Evolutionary conservation across 441 rosid genomes (phyloP), one percentile per base, ranked within the genome.

Genomic region (Adansonia grandidieri): DNA sequence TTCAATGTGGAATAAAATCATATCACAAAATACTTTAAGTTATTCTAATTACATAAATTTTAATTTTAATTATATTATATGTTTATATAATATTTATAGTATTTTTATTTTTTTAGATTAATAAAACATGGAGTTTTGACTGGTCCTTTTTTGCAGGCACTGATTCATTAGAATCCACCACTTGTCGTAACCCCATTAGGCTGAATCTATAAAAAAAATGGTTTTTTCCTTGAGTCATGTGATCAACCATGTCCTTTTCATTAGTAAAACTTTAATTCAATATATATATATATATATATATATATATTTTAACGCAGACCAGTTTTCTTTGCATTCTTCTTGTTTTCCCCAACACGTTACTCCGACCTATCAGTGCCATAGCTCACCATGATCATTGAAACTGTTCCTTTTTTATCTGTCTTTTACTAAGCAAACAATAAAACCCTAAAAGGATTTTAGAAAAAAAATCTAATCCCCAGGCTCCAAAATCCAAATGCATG

Each of bases 241-340:
- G 93, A 85, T 86, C 89, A 82, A 81, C 86, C 77, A 71, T 75
- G 86, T 85, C 84, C 80, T 83, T 82, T 72, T 78, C 40, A 54
- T 62, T 75, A 80, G 80, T 80, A 80, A 71, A 64, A 76, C 9
- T 63, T 63, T n/a, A 71, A 62, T 48, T 48, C 45, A 50, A n/a
- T n/a, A n/a, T n/a, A n/a, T n/a, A n/a, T n/a, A n/a, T n/a, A n/a
- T n/a, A n/a, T n/a, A n/a, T n/a, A n/a, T n/a, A n/a, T n/a, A n/a
- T n/a, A n/a, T n/a, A 61, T 61, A 15, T 62, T 47, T 13, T 24
- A 47, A 9, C 14, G 11, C 9, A 61, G 37, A 50, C 11, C 19
- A 17, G 9, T 19, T 63, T 73, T 57, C 42, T 17, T 67, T 45
- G 28, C 4, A 37, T 37, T 37, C 40, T 37, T 37, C 40, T 73